Base-by-base conservation (phyloP, 2,329 filamentous ascomycete species). In the Fusarium neocosmosporiellum region DNA sequence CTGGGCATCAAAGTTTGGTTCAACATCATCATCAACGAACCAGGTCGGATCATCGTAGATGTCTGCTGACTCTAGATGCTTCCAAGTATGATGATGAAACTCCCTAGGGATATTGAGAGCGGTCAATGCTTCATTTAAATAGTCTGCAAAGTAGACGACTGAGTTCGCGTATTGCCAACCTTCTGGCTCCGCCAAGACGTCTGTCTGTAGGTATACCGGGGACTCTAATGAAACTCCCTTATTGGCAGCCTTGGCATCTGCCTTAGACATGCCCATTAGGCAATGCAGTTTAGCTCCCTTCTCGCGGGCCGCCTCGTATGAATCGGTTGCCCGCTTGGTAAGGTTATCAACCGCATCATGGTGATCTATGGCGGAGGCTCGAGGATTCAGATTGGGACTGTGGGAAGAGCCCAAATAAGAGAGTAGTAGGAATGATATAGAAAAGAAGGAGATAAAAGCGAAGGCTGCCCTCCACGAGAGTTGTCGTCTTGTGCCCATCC, bases 51-150 rank as follows among this genome's bases (percentile, higher is more conserved):
- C 55, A 43, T 60, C 36, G 18, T 22, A 65, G 16, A 65, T 54
- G 3, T 27, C 36, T 11, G 10, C 31, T 20, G 5, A 27, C 7
- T 7, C 13, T 3, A 10, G 13, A 14, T 66, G 48, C 14, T 8
- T 22, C 63, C 58, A 66, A 18, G 7, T n/a, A n/a, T 37, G 7
- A 66, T 53, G 18, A n/a, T 50, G 16, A 20, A 50, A 10, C 7
- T 62, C 20, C 6, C 6, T 36, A 18, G 59, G 4, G 10, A 62
- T 22, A 10, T 22, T 24, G 31, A 66, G 64, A 43, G 11, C 59
- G 4, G 13, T 39, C 22, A 66, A 59, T 36, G 64, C 64, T 53
- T 46, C 59, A 48, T 66, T 37, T 33, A 66, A 53, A 53, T 62
- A 46, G 22, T 61, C 24, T 20, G 14, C 11, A 48, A 59, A 65